Base-by-base conservation (phyloP, 768 basidiomycete species). In the Strobilomyces dryophilus region DNA sequence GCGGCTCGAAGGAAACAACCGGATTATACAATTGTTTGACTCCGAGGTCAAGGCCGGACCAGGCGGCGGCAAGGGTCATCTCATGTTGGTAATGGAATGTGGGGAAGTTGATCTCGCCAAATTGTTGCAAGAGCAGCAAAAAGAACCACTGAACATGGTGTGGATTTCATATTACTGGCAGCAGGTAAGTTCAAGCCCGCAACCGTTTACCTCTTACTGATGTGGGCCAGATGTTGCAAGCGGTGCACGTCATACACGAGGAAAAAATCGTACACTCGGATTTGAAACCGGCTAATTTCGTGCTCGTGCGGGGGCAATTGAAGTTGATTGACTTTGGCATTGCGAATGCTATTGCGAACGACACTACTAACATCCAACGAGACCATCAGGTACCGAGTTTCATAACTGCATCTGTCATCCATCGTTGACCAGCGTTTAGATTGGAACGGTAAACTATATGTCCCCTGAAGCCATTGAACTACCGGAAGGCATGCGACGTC, bases 271-370 rank as follows among this genome's bases (percentile, higher is more conserved):
- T 99, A 3, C 95, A 99, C 71, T 95, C 95, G 18, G 95, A 99
- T 71, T 78, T 98, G 51, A 99, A 99, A 68, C 95, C 95, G 7
- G 95, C 97, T 4, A 99, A 99, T 70, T 99, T 99, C 60, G 95
- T 99, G 20, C 77, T 99, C 29, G 95, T 98, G 51, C 85, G 87
- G 53, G 95, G 95, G 6, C 88, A 92, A 59, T 76, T 99, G 52
- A 99, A 99, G 78, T 75, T 99, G 57, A 99, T 99, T 59, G 95
- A 99, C 69, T 99, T 99, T 65, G 95, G 95, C n/a, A 99, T 99
- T 63, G 95, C 95, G 14, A 98, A 98, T 66, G 95, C 95, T 9
- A 95, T 99, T 59, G 94, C 95, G 17, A 98, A 95, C 65, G 95
- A 99, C 62, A 99, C 95, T 2, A 98, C 95, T 3, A 98, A 99